These are phyloP conservation scores for Detonula confervacea DNA, from an alignment of 352 stramenopile species.

Conservation along the genomic window DNA sequence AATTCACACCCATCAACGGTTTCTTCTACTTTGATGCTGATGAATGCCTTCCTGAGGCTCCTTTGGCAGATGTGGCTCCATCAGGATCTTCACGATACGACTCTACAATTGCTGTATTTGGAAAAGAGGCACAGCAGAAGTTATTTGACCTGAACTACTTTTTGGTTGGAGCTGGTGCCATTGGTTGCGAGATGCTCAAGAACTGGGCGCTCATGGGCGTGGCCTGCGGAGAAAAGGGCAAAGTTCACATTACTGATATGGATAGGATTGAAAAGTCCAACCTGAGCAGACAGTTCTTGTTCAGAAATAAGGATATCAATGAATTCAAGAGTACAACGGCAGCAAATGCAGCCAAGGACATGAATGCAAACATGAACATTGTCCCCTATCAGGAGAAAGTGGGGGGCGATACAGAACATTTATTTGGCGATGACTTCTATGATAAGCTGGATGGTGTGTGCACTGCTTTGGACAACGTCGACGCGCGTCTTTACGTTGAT, in stretches of 20 bases:
- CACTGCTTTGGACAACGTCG: constrained; percentile 99
- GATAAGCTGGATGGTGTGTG: constrained; percentile 95
- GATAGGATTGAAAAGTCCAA: constrained; percentile 99
- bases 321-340: constrained; percentile 95
- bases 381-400: constrained; percentile 86
- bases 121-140: constrained; percentile 77
- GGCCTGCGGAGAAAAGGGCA: constrained; percentile 86
- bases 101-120: constrained; percentile 81
- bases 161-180: constrained; percentile 97
- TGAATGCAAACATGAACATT: constrained; percentile 96
- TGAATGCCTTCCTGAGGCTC: constrained; percentile 92
- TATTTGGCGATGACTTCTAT: constrained; percentile 99
- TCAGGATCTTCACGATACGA: constrained; percentile 74
- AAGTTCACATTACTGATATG: constrained; percentile 97
- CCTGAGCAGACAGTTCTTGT: constrained; percentile 98
- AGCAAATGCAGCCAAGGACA: constrained; percentile 90
- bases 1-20: constrained; percentile 98
- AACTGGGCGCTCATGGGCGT: constrained; percentile 99
- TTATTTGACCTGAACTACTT: constrained; percentile 88
- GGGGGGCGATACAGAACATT: constrained; percentile 92
- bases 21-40: constrained; percentile 99
- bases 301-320: constrained; percentile 96
- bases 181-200: constrained; percentile 99
- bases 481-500: constrained; percentile 99
- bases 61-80: constrained; percentile 68